Conservation (phyloP, 768 basidiomycete species). For the Amanita polypyramis region DNA sequence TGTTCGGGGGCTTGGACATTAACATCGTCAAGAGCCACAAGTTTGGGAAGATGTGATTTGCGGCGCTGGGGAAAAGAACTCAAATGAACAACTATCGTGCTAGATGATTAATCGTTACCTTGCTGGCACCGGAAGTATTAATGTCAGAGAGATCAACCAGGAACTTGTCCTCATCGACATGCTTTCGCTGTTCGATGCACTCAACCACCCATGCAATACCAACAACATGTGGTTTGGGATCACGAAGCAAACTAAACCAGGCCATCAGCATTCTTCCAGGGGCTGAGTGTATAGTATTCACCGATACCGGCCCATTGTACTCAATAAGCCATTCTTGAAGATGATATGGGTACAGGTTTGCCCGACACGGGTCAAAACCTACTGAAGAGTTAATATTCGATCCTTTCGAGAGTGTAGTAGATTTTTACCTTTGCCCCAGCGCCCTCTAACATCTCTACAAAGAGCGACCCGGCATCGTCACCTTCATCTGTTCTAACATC, state of each 20-base stretch:
- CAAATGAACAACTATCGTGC: constrained; percentile 1
- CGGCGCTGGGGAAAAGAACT: constrained; percentile 40
- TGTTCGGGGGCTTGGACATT: constrained; percentile 16
- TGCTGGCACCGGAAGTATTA: constrained; percentile 50
- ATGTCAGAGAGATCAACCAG: constrained; percentile 51
- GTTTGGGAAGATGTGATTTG: constrained; percentile 62
- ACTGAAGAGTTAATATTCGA: background rate
- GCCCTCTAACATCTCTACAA: constrained; percentile 71
- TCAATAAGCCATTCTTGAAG: constrained; percentile 71
- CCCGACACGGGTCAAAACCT: constrained; percentile 59
- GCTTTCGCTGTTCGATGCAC: constrained; percentile 59
- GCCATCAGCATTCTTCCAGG: background rate
- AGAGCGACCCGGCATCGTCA: constrained; percentile 70
- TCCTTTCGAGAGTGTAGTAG: constrained; percentile 1
- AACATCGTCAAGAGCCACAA: constrained; percentile 26
- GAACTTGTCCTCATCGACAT: constrained; percentile 56
- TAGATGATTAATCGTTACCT: constrained; percentile 30
- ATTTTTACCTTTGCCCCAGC: constrained; percentile 72
- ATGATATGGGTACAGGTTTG: constrained; percentile 77
- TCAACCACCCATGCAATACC: constrained; percentile 88
- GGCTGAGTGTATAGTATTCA: constrained; percentile 18
- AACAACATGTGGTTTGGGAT: constrained; percentile 65
- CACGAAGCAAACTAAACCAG: constrained; percentile 40
- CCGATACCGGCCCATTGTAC: constrained; percentile 67
- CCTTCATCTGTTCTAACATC: constrained; percentile 82